A percentile compares a stretch with the other conserved stretches of the same genome.
phyloP scores from a whole-genome alignment of 2,329 filamentous ascomycete species.

The Colletotrichum chrysophilum region DNA sequence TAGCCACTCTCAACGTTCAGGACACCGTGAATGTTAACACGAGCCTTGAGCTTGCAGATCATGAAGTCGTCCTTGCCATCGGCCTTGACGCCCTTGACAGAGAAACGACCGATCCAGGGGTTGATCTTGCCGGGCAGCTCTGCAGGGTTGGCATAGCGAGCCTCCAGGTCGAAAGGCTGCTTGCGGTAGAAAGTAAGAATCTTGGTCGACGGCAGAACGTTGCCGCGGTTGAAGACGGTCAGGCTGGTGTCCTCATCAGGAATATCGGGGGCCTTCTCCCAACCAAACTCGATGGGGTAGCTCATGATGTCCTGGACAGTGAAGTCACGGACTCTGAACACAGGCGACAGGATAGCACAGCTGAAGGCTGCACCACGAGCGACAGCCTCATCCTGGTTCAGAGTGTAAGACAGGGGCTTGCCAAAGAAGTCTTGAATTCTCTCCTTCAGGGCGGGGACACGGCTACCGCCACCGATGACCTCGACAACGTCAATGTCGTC shows the following conservation, averaged over 20 bases:
- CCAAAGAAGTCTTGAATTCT: conserved; percentile 89
- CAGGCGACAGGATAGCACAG: conserved; percentile 95
- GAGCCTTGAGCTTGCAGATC: conserved; percentile 99
- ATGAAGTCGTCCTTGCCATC: conserved; percentile 96
- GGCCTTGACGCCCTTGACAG: conserved; percentile 95
- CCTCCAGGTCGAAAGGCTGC: conserved; percentile 95
- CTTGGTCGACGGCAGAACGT: conserved; percentile 97
- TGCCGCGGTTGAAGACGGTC: conserved; percentile 97
- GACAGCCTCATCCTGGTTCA: conserved; percentile 97
- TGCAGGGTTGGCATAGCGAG: conserved; percentile 88
- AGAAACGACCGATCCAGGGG: conserved; percentile 97
- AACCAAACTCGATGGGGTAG: conserved; percentile 98
- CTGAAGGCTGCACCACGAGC: conserved; percentile 96
- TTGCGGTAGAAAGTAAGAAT: conserved; percentile 99
- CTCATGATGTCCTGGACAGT: conserved; percentile 95
- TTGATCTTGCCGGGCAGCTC: conserved; percentile 86
- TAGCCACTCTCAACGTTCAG: conserved; percentile 97
- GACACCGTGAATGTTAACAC: conserved; percentile 94
- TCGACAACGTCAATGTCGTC: conserved; percentile 95
- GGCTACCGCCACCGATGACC: conserved; percentile 92
- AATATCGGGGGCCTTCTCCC: conserved; percentile 98
- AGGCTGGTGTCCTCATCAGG: conserved; percentile 97
- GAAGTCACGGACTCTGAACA: conserved; percentile 99
- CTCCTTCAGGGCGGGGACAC: conserved; percentile 92
- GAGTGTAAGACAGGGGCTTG: conserved; percentile 91